Conservation (phyloP, 495 filamentous ascomycete genomes). For the Penicillium crystallinum region DNA sequence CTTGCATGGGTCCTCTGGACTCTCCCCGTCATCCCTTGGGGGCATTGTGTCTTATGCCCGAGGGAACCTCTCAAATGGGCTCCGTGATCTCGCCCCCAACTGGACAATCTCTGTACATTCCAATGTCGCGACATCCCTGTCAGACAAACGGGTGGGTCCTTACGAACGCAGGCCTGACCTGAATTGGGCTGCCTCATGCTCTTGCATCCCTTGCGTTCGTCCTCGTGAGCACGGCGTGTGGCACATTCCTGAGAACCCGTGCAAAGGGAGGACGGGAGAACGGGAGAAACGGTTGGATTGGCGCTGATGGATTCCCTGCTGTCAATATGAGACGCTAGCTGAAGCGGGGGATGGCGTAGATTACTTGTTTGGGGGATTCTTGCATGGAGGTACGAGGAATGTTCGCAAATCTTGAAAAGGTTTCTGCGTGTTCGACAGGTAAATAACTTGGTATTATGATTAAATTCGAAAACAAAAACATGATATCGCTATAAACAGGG, state of each 20-base stretch:
- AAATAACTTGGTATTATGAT: not conserved
- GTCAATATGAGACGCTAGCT: not conserved
- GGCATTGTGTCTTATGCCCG: no score
- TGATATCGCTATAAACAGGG: not conserved
- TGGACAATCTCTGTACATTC: no score
- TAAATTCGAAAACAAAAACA: not conserved
- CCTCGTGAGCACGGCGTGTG: slow-evolving; percentile 23
- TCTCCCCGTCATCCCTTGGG: no score
- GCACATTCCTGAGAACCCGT: slow-evolving; percentile 10
- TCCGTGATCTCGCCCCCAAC: no score
- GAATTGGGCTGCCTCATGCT: not conserved
- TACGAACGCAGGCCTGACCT: not conserved
- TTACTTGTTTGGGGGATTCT: not conserved
- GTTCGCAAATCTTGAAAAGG: no score
- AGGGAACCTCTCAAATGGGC: no score
- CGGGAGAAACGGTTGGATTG: slow-evolving; percentile 8
- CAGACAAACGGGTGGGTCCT: slow-evolving; percentile 11
- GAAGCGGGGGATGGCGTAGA: not conserved
- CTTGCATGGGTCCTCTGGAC: no score
- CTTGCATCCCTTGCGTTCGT: slow-evolving; percentile 24
- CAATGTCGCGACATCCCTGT: slow-evolving; percentile 5
- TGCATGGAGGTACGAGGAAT: not conserved
- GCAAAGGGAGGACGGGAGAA: slow-evolving; percentile 1
- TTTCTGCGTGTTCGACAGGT: no score
- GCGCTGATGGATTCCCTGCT: slow-evolving; percentile 2